Evolutionary conservation across 73 alveolate species (phyloP), one percentile per base, ranked within the genome.

Genomic region (Effrenium voratum): DNA sequence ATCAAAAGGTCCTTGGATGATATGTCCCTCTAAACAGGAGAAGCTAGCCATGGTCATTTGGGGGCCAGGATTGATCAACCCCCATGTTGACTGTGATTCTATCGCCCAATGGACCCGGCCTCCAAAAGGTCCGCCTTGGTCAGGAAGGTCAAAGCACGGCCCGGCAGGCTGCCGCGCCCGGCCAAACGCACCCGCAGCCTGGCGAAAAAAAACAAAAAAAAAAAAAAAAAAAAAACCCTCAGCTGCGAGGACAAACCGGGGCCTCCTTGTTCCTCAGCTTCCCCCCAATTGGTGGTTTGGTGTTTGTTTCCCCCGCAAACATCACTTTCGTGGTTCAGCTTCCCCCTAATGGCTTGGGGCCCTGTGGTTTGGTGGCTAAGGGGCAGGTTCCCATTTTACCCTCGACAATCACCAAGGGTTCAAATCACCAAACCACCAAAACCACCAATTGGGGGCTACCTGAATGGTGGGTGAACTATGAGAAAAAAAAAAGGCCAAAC

Each of bases 131-230:
- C 73, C 50, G 12, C 52, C 30, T 5, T 8, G 22, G 92, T 34
- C 46, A 82, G 92, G 32, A 82, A 82, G 13, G 76, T 82, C 76
- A 82, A n/a, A 2, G 92, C n/a, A 49, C 3, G 16, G 92, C 92
- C 92, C n/a, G 92, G 92, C 32, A 44, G 5, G 52, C 34, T 38
- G n/a, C 92, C 28, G 72, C 73, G 92, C 50, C 92, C 49, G 75
- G 92, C 92, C 52, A 47, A 60, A 2, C 92, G 92, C 19, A 82
- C 32, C 50, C 92, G 92, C 24, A 47, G 15, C 92, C 92, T 82
- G 63, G 63, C 63, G 19, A 8, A 52, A 52, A 19, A 12, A 8
- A 52, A 12, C 63, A 52, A 19, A 19, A n/a, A n/a, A n/a, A n/a
- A n/a, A n/a, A n/a, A n/a, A n/a, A n/a, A n/a, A n/a, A n/a, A n/a